Percentiles rank a stretch among this genome's conserved stretches.
Evolutionary conservation across 345 rosid species (phyloP).

Genomic region (Psidium friedrichsthalianum): DNA sequence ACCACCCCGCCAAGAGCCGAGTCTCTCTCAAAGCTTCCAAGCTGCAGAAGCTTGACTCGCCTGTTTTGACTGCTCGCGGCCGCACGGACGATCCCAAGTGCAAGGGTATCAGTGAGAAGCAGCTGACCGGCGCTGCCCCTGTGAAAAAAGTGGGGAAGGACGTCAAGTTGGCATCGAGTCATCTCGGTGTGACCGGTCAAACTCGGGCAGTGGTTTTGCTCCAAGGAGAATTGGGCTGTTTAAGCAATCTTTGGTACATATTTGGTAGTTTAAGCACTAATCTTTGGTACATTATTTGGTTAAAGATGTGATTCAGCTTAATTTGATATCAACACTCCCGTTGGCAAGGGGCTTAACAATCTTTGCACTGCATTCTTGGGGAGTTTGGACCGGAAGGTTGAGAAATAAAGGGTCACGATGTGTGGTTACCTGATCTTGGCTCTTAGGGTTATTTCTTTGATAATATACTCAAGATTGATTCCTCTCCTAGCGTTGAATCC

Average conservation of each 20-base stretch:
- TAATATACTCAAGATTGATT: background rate
- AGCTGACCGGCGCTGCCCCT: background rate
- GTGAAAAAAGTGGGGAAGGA: slow-evolving; percentile 13
- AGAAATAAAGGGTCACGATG: background rate
- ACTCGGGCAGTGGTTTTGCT: slow-evolving; percentile 12
- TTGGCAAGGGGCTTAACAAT: background rate
- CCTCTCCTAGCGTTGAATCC: background rate
- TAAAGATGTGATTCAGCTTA: background rate
- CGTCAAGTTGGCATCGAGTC: slow-evolving; percentile 1
- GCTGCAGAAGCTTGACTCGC: slow-evolving; percentile 7
- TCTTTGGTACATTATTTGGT: slow-evolving; percentile 26
- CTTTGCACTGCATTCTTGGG: background rate
- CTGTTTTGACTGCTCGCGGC: background rate
- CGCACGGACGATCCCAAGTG: background rate
- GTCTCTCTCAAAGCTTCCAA: slow-evolving; percentile 18
- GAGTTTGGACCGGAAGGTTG: too few relatives aligned
- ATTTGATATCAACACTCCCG: background rate
- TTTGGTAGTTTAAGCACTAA: too few relatives aligned
- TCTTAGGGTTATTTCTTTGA: background rate
- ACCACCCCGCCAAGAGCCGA: slow-evolving; percentile 33
- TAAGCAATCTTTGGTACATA: slow-evolving; percentile 22
- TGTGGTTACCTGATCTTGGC: background rate
- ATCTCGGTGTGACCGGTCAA: background rate
- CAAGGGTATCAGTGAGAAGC: slow-evolving; percentile 18
- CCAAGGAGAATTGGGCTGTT: slow-evolving; percentile 20